Evolutionary conservation across 1,139 yeast species (phyloP).

Genomic region (Kluyveromyces sp.): DNA sequence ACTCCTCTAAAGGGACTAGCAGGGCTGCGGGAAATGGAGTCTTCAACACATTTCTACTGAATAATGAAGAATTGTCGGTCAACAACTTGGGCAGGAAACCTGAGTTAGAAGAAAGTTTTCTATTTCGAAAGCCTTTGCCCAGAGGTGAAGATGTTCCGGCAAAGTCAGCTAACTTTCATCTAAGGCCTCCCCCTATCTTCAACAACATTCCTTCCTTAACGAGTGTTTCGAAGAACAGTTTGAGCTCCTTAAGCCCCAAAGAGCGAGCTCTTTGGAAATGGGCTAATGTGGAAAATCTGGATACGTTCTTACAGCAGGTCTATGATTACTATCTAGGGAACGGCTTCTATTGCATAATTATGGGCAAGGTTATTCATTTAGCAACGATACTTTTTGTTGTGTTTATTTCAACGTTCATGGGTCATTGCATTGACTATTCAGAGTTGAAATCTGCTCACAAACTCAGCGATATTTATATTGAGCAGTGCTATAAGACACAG

Average conservation of each 20-base stretch:
- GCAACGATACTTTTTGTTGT: conserved; percentile 71
- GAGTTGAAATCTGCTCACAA: conserved; percentile 34
- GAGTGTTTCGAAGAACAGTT: conserved; percentile 26
- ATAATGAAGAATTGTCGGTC: conserved; percentile 1
- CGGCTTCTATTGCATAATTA: conserved; percentile 71
- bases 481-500: conserved; percentile 52
- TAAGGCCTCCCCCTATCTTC: conserved; percentile 24
- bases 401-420: conserved; percentile 66
- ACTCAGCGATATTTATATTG: conserved; percentile 46
- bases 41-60: conserved; percentile 3
- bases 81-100: background rate
- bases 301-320: conserved; percentile 73
- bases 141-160: conserved; percentile 9
- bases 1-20: background rate
- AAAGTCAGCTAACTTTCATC: conserved; percentile 7
- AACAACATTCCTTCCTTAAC: conserved; percentile 25
- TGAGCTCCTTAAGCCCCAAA: conserved; percentile 42
- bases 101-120: conserved; percentile 13
- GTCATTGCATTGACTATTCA: conserved; percentile 76
- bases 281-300: conserved; percentile 93
- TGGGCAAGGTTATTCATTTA: conserved; percentile 60
- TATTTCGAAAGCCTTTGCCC: conserved; percentile 12
- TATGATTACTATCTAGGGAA: conserved; percentile 80
- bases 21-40: background rate
- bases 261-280: conserved; percentile 90